phyloP scores from a whole-genome alignment of 176 grass and related monocot genomes.

The Triticum turgidum region DNA sequence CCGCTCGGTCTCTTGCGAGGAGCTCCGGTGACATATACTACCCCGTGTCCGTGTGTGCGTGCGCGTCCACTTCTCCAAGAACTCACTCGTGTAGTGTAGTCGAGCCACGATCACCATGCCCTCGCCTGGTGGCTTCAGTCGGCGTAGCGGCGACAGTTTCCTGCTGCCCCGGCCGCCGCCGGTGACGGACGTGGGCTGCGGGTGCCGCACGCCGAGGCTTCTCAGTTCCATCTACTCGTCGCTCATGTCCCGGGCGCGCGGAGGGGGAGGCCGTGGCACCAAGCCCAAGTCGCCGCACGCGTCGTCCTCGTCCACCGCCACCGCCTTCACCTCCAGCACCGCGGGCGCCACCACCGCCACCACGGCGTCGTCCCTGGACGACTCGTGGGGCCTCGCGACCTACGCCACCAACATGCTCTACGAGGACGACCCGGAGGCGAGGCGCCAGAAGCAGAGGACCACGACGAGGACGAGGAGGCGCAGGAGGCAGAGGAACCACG shows the following conservation, averaged over 20 bases:
- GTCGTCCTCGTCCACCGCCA: slow-evolving; percentile 12
- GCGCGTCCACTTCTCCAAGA: background rate
- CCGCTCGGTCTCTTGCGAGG: background rate
- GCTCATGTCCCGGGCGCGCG: slow-evolving; percentile 16
- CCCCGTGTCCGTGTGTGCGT: background rate
- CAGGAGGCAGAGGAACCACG: background rate
- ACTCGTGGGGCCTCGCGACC: background rate
- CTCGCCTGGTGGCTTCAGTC: background rate
- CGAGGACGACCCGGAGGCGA: background rate
- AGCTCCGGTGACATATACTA: background rate
- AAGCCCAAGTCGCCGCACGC: slow-evolving; percentile 32
- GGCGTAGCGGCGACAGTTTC: slow-evolving; percentile 25
- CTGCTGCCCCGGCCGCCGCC: slow-evolving; percentile 42
- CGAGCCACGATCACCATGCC: background rate
- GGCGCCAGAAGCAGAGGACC: background rate
- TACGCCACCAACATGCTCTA: slow-evolving; percentile 14
- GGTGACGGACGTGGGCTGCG: slow-evolving; percentile 73
- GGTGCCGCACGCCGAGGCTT: slow-evolving; percentile 52
- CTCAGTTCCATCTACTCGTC: slow-evolving; percentile 53
- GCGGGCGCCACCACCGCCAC: background rate
- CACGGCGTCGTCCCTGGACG: background rate
- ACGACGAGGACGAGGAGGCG: background rate
- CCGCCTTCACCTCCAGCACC: background rate
- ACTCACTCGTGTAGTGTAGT: background rate
- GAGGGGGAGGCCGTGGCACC: background rate